These are phyloP conservation scores for Hymenoscyphus scutula DNA, from an alignment of 2,329 filamentous ascomycete genomes.

Conservation along the genomic window DNA sequence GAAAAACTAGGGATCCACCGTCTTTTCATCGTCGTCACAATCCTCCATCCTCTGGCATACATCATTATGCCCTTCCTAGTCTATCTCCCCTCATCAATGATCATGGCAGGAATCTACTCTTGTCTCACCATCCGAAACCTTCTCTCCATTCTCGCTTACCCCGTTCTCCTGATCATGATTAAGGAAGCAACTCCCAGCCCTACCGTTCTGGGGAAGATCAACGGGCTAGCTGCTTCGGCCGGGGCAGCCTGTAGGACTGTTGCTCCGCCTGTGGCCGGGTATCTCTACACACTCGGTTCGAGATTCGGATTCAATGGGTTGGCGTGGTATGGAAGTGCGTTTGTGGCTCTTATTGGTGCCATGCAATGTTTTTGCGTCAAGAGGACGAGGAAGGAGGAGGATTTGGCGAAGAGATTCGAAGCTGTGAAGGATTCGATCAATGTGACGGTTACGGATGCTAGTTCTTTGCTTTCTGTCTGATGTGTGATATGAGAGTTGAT, in stretches of 20 bases:
- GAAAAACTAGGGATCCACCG: conserved; percentile 57
- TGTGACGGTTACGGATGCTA: background rate
- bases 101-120: conserved; percentile 57
- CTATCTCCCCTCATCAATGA: conserved; percentile 48
- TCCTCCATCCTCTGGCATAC: conserved; percentile 62
- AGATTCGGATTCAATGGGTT: conserved; percentile 58
- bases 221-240: conserved; percentile 63
- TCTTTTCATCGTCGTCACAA: conserved; percentile 54
- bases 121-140: conserved; percentile 51
- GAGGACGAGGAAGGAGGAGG: conserved; percentile 18
- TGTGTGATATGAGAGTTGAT: background rate
- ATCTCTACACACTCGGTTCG: conserved; percentile 59
- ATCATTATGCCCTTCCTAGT: conserved; percentile 57
- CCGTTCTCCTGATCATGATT: conserved; percentile 63
- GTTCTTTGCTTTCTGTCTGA: background rate
- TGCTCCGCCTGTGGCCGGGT: conserved; percentile 63
- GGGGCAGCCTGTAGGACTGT: conserved; percentile 66
- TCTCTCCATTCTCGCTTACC: conserved; percentile 61
- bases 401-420: conserved; percentile 19
- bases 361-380: conserved; percentile 54
- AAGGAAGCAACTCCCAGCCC: conserved; percentile 62
- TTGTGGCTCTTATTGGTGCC: conserved; percentile 55
- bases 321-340: conserved; percentile 61
- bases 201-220: conserved; percentile 60
- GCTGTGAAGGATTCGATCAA: conserved; percentile 12